These are phyloP conservation scores for Fraxinus quadrangulata DNA, from an alignment of 257 asterid genomes.

Conservation along the genomic window DNA sequence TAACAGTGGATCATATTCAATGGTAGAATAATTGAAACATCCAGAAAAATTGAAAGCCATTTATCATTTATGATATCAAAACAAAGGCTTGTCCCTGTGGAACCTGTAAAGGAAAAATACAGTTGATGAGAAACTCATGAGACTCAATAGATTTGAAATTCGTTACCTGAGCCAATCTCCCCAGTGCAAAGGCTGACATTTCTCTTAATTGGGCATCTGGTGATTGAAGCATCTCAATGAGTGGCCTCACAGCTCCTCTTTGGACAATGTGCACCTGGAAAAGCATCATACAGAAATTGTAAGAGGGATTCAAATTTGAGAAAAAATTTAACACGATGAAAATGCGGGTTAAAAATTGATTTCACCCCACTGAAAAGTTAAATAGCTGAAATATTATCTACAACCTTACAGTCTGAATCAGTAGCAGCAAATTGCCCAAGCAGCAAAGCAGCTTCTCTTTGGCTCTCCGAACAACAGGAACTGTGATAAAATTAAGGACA, in stretches of 20 bases:
- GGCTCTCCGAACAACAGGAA: conserved; percentile 98
- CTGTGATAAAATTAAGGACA: conserved; percentile 44
- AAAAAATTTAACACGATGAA: background rate
- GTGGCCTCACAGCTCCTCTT: conserved; percentile 97
- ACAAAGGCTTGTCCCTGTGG: background rate
- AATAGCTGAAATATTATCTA: conserved; percentile 28
- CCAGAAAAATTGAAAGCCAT: background rate
- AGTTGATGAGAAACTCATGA: conserved; percentile 4
- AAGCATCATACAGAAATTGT: conserved; percentile 22
- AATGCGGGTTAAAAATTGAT: background rate
- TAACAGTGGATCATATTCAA: background rate
- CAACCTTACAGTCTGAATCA: conserved; percentile 98
- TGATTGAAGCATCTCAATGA: conserved; percentile 94
- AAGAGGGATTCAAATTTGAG: background rate
- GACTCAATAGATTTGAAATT: conserved; percentile 15
- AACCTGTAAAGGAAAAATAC: background rate
- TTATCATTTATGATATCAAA: background rate
- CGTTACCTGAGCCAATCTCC: conserved; percentile 96
- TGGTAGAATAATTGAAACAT: background rate
- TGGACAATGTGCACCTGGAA: conserved; percentile 93
- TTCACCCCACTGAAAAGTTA: background rate
- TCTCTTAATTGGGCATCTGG: conserved; percentile 90
- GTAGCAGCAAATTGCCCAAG: conserved; percentile 99
- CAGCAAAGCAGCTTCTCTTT: conserved; percentile 97
- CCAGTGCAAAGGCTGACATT: conserved; percentile 93